phyloP scores from a whole-genome alignment of 192 early-diverging fungal genomes.

The Coemansia sp. region DNA sequence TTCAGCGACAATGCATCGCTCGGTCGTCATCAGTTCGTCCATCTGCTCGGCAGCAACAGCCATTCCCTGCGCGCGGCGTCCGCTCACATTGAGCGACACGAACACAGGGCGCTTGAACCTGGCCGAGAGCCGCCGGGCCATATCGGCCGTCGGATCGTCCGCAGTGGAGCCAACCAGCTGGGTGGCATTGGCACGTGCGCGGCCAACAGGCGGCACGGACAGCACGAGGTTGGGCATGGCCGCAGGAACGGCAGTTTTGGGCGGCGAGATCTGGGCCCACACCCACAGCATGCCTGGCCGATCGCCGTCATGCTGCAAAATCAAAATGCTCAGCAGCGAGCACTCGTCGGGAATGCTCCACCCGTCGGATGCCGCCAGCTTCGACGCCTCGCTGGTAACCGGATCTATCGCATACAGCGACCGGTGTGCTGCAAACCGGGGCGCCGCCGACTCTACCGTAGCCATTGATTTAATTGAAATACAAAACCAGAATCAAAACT shows the following conservation, averaged over 20 bases:
- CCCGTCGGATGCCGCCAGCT: not conserved
- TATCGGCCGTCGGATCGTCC: slow-evolving; percentile 40
- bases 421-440: slow-evolving; percentile 32
- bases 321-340: slow-evolving; percentile 31
- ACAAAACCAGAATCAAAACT: not conserved
- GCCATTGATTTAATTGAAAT: slow-evolving; percentile 8
- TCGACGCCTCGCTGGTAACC: slow-evolving; percentile 9
- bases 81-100: slow-evolving; percentile 17
- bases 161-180: slow-evolving; percentile 29
- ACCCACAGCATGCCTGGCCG: slow-evolving; percentile 41
- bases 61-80: not conserved
- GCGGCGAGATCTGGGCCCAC: slow-evolving; percentile 42
- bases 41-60: slow-evolving; percentile 19
- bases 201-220: slow-evolving; percentile 30
- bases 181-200: slow-evolving; percentile 22
- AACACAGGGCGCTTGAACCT: slow-evolving; percentile 43
- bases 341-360: slow-evolving; percentile 17
- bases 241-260: not conserved
- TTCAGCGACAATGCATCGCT: slow-evolving; percentile 37
- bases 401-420: slow-evolving; percentile 35
- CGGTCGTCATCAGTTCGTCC: slow-evolving; percentile 31
- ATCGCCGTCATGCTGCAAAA: slow-evolving; percentile 22
- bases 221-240: slow-evolving; percentile 38
- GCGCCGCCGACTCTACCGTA: slow-evolving; percentile 24
- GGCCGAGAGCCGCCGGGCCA: slow-evolving; percentile 31